These are phyloP conservation scores for Parathielavia appendiculata DNA, from an alignment of 495 filamentous ascomycete species.

Conservation along the genomic window DNA sequence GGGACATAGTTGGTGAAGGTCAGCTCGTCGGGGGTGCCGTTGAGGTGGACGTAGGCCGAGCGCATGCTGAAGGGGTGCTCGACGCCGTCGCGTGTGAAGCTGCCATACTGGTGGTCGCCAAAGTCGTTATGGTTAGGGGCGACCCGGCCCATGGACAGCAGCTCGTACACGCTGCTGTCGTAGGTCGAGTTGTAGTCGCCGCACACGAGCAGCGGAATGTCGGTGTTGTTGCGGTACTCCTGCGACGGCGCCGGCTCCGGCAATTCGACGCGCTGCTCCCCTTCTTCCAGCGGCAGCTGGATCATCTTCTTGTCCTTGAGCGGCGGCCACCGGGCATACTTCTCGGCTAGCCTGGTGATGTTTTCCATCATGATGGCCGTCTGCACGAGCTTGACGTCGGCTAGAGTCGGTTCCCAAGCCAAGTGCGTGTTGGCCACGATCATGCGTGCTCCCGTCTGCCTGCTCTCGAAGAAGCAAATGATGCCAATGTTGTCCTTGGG, in stretches of 20 bases:
- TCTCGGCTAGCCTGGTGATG: slow-evolving; percentile 74
- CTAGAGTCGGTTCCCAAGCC: slow-evolving; percentile 84
- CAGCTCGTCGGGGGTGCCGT: slow-evolving; percentile 65
- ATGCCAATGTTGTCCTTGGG: slow-evolving; percentile 94
- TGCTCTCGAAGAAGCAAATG: slow-evolving; percentile 84
- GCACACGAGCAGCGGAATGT: slow-evolving; percentile 87
- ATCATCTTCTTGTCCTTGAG: slow-evolving; percentile 74
- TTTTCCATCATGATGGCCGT: slow-evolving; percentile 91
- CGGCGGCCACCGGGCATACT: slow-evolving; percentile 68
- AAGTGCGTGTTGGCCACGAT: slow-evolving; percentile 92
- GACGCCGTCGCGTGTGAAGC: slow-evolving; percentile 86
- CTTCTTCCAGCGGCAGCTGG: slow-evolving; percentile 53
- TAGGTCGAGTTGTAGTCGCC: slow-evolving; percentile 91
- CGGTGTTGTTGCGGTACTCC: slow-evolving; percentile 74
- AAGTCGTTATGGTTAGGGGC: slow-evolving; percentile 71
- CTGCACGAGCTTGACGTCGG: slow-evolving; percentile 93
- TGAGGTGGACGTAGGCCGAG: slow-evolving; percentile 71
- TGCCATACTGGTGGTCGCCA: slow-evolving; percentile 67
- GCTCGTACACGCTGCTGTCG: slow-evolving; percentile 81
- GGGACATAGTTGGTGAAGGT: slow-evolving; percentile 76
- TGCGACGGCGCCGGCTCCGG: slow-evolving; percentile 50
- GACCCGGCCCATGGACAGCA: slow-evolving; percentile 71
- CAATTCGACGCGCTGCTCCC: slow-evolving; percentile 30
- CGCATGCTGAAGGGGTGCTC: slow-evolving; percentile 89
- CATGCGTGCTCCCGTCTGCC: slow-evolving; percentile 75